Evolutionary conservation across 2,329 filamentous ascomycete species (phyloP).

Genomic region (Cladophialophora chaetospira): DNA sequence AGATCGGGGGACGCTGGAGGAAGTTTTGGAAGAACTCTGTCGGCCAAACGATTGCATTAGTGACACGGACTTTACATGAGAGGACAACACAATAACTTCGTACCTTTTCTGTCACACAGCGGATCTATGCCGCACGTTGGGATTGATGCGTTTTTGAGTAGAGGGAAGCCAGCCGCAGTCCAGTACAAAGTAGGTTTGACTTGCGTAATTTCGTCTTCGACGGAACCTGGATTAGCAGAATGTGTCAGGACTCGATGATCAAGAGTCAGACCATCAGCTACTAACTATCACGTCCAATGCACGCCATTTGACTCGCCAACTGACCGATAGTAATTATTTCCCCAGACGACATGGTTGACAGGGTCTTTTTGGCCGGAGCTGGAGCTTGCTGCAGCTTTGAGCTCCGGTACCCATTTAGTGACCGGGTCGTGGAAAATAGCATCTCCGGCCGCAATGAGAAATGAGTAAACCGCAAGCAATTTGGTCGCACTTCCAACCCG

Average conservation of each 20-base stretch:
- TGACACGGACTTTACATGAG: too few species aligned
- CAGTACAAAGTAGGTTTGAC: too few species aligned
- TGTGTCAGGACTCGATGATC: too few species aligned
- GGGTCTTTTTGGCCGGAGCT: background rate
- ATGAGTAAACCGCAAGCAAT: constrained; percentile 42
- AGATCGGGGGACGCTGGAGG: background rate
- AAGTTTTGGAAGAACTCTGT: constrained; percentile 18
- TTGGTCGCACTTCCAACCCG: constrained; percentile 44
- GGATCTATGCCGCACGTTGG: too few species aligned
- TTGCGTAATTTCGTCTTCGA: too few species aligned
- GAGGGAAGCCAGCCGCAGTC: too few species aligned
- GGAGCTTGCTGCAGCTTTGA: constrained; percentile 29
- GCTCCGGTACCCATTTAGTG: constrained; percentile 44
- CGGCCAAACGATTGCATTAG: too few species aligned
- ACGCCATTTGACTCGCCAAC: constrained; percentile 47
- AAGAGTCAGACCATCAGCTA: too few species aligned
- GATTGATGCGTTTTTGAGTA: too few species aligned
- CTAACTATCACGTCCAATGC: constrained; percentile 4
- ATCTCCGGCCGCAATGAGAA: constrained; percentile 41
- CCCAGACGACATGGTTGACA: constrained; percentile 43
- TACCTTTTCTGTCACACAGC: too few species aligned
- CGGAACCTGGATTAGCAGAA: too few species aligned
- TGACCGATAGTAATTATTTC: constrained; percentile 51
- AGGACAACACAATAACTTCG: too few species aligned
- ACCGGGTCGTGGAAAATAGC: constrained; percentile 42